phyloP scores from a whole-genome alignment of 805 yeast genomes.

The Debaryomyces maramus region DNA sequence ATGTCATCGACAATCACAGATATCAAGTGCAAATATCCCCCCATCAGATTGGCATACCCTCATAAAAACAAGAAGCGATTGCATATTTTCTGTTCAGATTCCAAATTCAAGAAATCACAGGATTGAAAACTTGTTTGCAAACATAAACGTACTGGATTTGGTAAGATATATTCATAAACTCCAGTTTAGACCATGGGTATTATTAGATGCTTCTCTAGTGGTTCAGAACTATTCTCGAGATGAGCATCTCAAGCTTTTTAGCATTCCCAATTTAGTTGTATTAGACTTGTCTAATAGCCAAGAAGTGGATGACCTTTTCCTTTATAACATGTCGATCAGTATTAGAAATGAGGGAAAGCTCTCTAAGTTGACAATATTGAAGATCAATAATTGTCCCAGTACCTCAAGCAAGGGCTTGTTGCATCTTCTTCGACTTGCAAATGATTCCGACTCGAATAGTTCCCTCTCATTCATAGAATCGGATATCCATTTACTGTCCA shows the following conservation, averaged over 20 bases:
- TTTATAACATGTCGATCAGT: conserved; percentile 23
- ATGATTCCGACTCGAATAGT: background rate
- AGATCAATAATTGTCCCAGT: conserved; percentile 22
- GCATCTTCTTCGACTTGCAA: conserved; percentile 3
- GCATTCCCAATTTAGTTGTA: conserved; percentile 26
- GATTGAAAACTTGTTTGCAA: conserved; percentile 35
- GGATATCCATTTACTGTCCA: conserved; percentile 8
- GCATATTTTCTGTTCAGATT: conserved; percentile 13
- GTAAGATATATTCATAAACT: conserved; percentile 17
- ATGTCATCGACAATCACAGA: conserved; percentile 19
- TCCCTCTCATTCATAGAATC: conserved; percentile 17
- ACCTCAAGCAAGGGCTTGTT: conserved; percentile 12
- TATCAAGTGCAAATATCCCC: background rate
- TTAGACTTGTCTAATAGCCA: conserved; percentile 31
- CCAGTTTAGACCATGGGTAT: conserved; percentile 16
- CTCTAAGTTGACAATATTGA: conserved; percentile 21
- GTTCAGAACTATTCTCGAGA: conserved; percentile 15
- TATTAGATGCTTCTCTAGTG: conserved; percentile 28
- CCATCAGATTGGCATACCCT: background rate
- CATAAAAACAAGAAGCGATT: conserved; percentile 6
- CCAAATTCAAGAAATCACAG: conserved; percentile 25
- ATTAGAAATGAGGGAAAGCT: conserved; percentile 17
- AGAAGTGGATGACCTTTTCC: conserved; percentile 30
- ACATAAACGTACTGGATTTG: conserved; percentile 25
- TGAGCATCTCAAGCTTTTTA: conserved; percentile 25